Evolutionary conservation across 164 flowering plant genomes (phyloP), one percentile per base, ranked within the genome.

Genomic region (Taxillus chinensis): DNA sequence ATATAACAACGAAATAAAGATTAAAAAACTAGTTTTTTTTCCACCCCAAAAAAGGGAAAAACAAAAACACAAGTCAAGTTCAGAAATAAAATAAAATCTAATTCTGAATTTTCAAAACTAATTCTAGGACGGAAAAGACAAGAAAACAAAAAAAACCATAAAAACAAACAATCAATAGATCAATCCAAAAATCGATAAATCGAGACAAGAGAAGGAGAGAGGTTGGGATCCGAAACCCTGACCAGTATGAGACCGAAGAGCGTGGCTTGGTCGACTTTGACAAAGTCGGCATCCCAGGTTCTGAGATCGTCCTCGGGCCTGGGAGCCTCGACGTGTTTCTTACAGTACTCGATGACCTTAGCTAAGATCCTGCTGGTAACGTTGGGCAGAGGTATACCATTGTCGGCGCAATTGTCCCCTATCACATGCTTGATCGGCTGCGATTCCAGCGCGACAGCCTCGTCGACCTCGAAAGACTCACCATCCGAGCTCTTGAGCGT

Each of bases 361-460:
- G 58, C 58, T 3, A 55, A 11, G 40, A 8, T 55, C 58, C 13
- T 55, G 38, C 58, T 8, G 58, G 5, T 17, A 13, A 55, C 57
- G 12, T 55, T 55, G 7, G 57, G 57, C 40, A 55, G 16, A 13
- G 57, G 57, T 17, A 55, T 55, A 37, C 5, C 7, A 13, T 15
- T 55, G 40, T 55, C 57, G 57, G 7, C 57, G 40, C 37, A 15
- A 15, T 55, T 37, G 6, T 55, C 37, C 40, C 16, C 57, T 17
- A 55, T 55, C 57, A 55, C 16, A 37, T 15, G 57, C 40, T 55
- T 55, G 38, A 55, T 55, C 7, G 57, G 14, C 57, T 55, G 57
- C 7, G 57, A 55, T 15, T 55, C 57, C 38, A 15, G 37, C 14
- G 57, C 57, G 11, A 55, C 57, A 7, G 37, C 57, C 40, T 55